Base-by-base conservation (phyloP, 495 filamentous ascomycete genomes). In the Penicillium antarcticum region DNA sequence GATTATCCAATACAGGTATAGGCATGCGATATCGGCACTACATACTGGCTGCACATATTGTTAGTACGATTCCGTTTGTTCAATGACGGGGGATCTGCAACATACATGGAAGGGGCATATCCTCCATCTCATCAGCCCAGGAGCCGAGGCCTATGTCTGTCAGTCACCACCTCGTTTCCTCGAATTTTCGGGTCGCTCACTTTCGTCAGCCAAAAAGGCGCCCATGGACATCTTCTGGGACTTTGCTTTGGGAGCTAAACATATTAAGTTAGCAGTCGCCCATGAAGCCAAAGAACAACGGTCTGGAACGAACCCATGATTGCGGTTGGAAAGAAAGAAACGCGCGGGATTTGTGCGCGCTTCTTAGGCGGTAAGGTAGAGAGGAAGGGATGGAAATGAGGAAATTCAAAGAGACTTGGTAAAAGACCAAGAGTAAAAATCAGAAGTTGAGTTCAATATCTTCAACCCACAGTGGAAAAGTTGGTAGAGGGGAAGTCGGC, bases 41-140 rank as follows among this genome's bases (percentile, higher is more conserved):
- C 71, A 54, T 71, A 75, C 72, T 70, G 43, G 68, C 73, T 76
- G 48, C n/a, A 53, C 17, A 45, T 35, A 34, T 61, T 40, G 62
- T 70, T 48, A 54, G 61, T 29, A 43, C 31, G 9, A 41, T 43
- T 35, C 44, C 52, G 48, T 43, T 24, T 61, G 36, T 42, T 9
- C 26, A 43, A 14, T 35, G 29, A 46, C 31, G 41, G 52, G 51
- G 44, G 48, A 42, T 46, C 17, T 53, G 51, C 16, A 52, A 74
- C 82, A 76, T 85, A 92, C 89, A 74, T 69, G 79, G 75, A 53
- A 87, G 73, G 48, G 85, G 83, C 74, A 80, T 80, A 58, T 94
- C 88, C 67, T 97, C 94, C 80, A 97, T 95, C 65, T 98, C 94
- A 76, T 97, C 94, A 56, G 94, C 94, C 94, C 94, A 98, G 52